Evolutionary conservation across 2,329 filamentous ascomycete genomes (phyloP), one percentile per base, ranked within the genome.

Genomic region (Lachnellula hyalina): DNA sequence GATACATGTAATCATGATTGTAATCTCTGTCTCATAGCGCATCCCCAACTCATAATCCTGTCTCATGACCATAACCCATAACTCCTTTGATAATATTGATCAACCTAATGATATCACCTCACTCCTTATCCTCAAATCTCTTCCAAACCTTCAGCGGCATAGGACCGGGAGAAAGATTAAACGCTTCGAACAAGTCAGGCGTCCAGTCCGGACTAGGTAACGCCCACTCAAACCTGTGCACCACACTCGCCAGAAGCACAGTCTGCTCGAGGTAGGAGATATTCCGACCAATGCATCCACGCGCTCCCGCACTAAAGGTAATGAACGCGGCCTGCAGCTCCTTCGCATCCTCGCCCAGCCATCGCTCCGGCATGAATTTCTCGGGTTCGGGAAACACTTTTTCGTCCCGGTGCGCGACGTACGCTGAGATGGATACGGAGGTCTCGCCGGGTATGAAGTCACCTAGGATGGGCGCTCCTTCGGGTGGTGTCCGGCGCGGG

Each of bases 261-360:
- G 72, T 72, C 61, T 79, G 75, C 62, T 79, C 76, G 8, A 79
- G 63, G 53, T 76, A 73, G 1, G 65, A 67, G 38, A 75, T 73
- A 51, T 74, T 74, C 40, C 72, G 64, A 8, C 72, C 73, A 53
- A 74, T 73, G 50, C 73, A 75, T 5, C 70, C 71, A 5, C 72
- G 57, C 5, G 72, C 69, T 7, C 73, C 73, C 4, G 69, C 66
- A 25, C 63, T 67, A 54, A 77, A 77, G 0, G 73, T 65, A 23
- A 74, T 61, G 51, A 75, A 72, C 17, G 68, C 70, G 4, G 68
- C 65, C 57, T 73, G 70, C 47, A 73, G 62, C 35, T 68, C 65
- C 57, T 72, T 74, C 2, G 67, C 71, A 44, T 73, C 65, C 19
- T 73, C 72, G 0, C 67, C 71, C 1, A 76, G 63, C 72, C 72